Base-by-base conservation (phyloP, 1,284 basidiomycete species). In the Tylopilus orsonianus region DNA sequence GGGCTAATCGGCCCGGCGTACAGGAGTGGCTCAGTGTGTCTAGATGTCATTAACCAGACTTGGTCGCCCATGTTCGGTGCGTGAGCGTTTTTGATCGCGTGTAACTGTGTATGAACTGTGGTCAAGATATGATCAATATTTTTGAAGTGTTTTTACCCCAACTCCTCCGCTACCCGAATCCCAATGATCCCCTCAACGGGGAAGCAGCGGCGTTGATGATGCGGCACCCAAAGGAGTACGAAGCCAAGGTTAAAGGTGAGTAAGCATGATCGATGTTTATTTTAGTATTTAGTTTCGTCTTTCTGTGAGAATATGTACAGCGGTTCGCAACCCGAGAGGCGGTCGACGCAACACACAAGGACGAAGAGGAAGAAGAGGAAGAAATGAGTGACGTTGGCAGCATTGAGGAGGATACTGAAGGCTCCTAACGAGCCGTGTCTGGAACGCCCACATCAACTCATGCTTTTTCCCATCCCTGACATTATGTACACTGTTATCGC, bases 1-100 rank as follows among this genome's bases (percentile, higher is more conserved):
- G 39, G 34, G 34, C 44, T 56, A 22, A 53, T 49, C 34, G 4
- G 30, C 40, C 32, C 19, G 19, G 27, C 35, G 32, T 52, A 47
- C 68, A 94, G 93, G 64, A 94, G 92, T 63, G 93, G 93, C 44
- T 95, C 93, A 14, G 94, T 97, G 36, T 97, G 94, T 70, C 74
- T 97, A 57, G 94, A 97, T 71, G 94, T 97, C 27, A 97, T 97
- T 68, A 97, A 97, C 68, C 93, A 96, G 73, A 97, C 94, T n/a
- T 97, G 94, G 95, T 97, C 94, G 27, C 95, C 94, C 2, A 97
- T 97, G 95, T 97, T 96, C 67, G 93, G 93, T 93, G 67, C 50
- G 68, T 68, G 32, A 44, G 22, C 13, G 20, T 27, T 42, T 34
- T 41, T 2, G 12, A 18, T 41, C 27, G 37, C 14, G 53, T 53